Conservation (phyloP, 2,329 filamentous ascomycete genomes). For the Sarocladium strictum region DNA sequence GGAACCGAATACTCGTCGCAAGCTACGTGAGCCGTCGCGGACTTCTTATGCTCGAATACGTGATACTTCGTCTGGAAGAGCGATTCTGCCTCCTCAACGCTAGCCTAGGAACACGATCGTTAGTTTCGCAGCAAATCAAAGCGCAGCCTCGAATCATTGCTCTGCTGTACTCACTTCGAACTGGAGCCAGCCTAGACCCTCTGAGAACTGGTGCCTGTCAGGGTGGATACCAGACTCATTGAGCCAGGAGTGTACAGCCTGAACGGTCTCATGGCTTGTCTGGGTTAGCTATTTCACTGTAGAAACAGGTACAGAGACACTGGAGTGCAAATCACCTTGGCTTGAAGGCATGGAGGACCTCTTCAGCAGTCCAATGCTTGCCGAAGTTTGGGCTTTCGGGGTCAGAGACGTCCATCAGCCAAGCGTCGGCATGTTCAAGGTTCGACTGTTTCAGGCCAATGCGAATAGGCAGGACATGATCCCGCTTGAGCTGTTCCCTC, state of each 20-base stretch:
- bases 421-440: background rate
- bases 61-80: background rate
- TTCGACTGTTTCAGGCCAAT: constrained; percentile 4
- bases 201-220: background rate
- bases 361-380: constrained; percentile 4
- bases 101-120: background rate
- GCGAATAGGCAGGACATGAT: background rate
- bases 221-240: constrained; percentile 1
- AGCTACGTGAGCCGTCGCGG: background rate
- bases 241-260: background rate
- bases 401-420: background rate
- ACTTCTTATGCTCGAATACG: background rate
- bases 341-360: background rate
- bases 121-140: background rate
- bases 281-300: background rate
- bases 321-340: no score
- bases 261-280: constrained; percentile 1
- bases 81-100: background rate
- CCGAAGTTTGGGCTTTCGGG: background rate
- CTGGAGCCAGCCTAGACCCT: constrained; percentile 1
- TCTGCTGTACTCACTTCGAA: background rate
- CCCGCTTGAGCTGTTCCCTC: background rate
- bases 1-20: background rate
- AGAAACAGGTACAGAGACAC: no score
- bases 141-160: background rate